Base-by-base conservation (phyloP, 345 rosid species). In the Populus tremula region DNA sequence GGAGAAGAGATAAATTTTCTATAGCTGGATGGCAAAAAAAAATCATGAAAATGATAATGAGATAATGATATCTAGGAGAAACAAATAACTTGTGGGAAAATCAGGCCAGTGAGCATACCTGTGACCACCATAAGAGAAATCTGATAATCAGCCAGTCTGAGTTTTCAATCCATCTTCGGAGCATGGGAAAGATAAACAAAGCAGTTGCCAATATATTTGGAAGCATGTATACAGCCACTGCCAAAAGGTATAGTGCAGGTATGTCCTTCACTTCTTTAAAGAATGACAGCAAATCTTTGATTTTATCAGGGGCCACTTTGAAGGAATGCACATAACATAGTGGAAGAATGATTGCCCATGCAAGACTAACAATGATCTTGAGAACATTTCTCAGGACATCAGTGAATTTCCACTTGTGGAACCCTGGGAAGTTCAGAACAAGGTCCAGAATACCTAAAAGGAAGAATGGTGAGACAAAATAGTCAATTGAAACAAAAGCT, bases 61-160 rank as follows among this genome's bases (percentile, higher is more conserved):
- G 35, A 25, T 49, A 62, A 53, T 67, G 69, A 20, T 65, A 63
- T 50, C 23, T 16, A 67, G 71, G 62, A 50, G 25, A 33, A 67
- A 71, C 53, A 27, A 1, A 47, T 31, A 76, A 47, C 68, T 54
- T 33, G 61, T 59, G 61, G 72, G n/a, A 67, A 41, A 73, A 76
- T 7, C 39, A 54, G 27, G 25, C 41, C 6, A 45, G 45, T 11
- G 59, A 33, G 71, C 71, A 49, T 90, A 93, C 98, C 96, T 96
- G 99, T 71, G 99, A 92, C 99, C 98, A 96, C 99, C 99, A 93
- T 83, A 96, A 77, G 33, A 96, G 98, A 67, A 96, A 77, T 84
- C 98, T 87, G 79, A 96, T 73, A 69, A 93, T 85, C 82, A 87
- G 91, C 98, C 98, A 93, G 85, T 93, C 97, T 70, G 98, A 96